A percentile compares a stretch with the other conserved stretches of the same genome.
phyloP scores from a whole-genome alignment of 768 basidiomycete species.

The Xerocomellus intermedius region DNA sequence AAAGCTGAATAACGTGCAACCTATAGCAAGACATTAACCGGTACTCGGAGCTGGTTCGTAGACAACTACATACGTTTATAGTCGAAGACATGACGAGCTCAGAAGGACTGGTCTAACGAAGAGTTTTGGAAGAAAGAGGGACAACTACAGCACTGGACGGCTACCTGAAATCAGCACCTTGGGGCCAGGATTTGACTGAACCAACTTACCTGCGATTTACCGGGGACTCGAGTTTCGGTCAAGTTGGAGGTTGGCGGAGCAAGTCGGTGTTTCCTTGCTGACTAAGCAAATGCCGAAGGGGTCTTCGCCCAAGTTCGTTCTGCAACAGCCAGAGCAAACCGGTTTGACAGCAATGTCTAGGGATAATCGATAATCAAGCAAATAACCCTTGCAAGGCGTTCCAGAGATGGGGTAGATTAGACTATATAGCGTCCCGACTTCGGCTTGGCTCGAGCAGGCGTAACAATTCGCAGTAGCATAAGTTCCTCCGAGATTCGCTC shows the following conservation, averaged over 20 bases:
- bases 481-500: no score
- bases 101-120: slow-evolving; percentile 12
- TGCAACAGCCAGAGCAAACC: no score
- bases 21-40: slow-evolving; percentile 39
- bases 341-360: no score
- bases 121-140: slow-evolving; percentile 11
- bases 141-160: slow-evolving; percentile 13
- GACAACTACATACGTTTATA: slow-evolving; percentile 59
- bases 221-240: slow-evolving; percentile 10
- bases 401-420: not conserved
- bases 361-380: no score
- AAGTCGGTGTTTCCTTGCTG: slow-evolving; percentile 30
- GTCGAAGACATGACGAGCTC: slow-evolving; percentile 62
- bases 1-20: slow-evolving; percentile 95
- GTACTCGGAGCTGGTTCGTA: not conserved
- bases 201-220: slow-evolving; percentile 10
- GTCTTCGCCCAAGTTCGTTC: no score
- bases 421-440: not conserved
- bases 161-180: slow-evolving; percentile 7
- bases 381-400: no score
- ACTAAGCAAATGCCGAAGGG: slow-evolving; percentile 25
- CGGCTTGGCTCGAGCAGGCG: no score
- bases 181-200: not conserved
- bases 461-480: no score
- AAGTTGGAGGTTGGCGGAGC: slow-evolving; percentile 25